Evolutionary conservation across 2,329 filamentous ascomycete species (phyloP), one percentile per base, ranked within the genome.

Genomic region (Colletotrichum sp.): DNA sequence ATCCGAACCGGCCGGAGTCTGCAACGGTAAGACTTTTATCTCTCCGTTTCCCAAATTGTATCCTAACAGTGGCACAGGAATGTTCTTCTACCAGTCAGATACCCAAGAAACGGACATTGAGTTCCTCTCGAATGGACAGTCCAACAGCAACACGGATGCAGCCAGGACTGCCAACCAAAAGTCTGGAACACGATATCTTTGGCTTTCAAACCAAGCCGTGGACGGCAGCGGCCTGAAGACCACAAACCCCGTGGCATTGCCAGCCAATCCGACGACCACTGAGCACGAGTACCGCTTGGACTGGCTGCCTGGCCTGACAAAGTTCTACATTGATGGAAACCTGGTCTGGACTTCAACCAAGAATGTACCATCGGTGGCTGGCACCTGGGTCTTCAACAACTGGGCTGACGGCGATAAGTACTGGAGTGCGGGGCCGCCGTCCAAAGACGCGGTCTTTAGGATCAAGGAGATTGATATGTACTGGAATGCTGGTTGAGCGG

Each of bases 281-380:
- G 78, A 80, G 76, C 80, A 81, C 63, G 80, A 81, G 61, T 81
- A 81, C 72, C 75, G 80, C 7, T 74, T 81, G 43, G 80, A 81
- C 57, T 81, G 79, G 80, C 76, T 77, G 2, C 72, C 76, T 9
- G 77, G 76, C 0, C 43, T 73, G 13, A 77, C 78, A 5, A 21
- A 69, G 29, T 81, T 77, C 34, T 81, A 76, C 21, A 70, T 81
- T 2, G 80, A 81, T 8, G 79, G 79, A 0, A 73, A 63, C 1
- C 75, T 78, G 69, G 58, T 77, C 12, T 81, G 78, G 76, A 70
- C 76, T 51, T 79, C 80, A 1, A 79, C 63, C 6, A 33, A 72
- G 43, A 77, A 81, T 21, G 79, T 80, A 0, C 80, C 80, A 0
- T 77, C 36, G 3, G 68, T 75, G 0, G 36, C 77, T n/a, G 80